phyloP scores from a whole-genome alignment of 164 flowering plant species.

The Annona cherimola region DNA sequence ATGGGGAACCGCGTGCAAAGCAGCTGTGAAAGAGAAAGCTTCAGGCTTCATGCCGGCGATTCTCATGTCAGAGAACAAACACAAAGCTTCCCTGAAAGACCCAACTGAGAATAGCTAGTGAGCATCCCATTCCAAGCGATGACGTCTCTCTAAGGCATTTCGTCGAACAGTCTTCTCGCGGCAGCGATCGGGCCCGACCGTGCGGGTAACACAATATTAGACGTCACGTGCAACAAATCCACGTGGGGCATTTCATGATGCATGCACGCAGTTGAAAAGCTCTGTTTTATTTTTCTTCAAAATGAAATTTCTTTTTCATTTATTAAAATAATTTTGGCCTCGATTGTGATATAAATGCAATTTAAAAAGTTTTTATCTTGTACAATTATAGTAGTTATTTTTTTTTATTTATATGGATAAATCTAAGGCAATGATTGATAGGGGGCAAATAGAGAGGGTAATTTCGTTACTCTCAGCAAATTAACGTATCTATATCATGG shows the following conservation, averaged over 20 bases:
- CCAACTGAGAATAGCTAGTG: conserved; percentile 41
- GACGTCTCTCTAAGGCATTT: conserved; percentile 50
- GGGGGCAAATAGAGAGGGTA: no score
- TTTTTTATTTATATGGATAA: no score
- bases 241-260: conserved; percentile 10
- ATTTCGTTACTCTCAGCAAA: no score
- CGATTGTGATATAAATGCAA: no score
- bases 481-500: no score
- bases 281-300: no score
- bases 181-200: conserved; percentile 28
- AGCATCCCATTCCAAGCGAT: conserved; percentile 63
- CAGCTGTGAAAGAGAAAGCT: conserved; percentile 53
- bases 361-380: no score
- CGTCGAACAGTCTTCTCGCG: conserved; percentile 60
- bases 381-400: no score
- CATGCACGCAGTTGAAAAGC: no score
- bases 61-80: conserved; percentile 48
- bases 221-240: conserved; percentile 28
- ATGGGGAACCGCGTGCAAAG: conserved; percentile 42
- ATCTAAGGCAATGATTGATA: no score
- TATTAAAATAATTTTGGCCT: no score
- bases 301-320: no score
- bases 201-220: conserved; percentile 29
- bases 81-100: conserved; percentile 37
- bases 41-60: conserved; percentile 33